Evolutionary conservation across 2,329 filamentous ascomycete species (phyloP).

Genomic region (Cytospora piceae): DNA sequence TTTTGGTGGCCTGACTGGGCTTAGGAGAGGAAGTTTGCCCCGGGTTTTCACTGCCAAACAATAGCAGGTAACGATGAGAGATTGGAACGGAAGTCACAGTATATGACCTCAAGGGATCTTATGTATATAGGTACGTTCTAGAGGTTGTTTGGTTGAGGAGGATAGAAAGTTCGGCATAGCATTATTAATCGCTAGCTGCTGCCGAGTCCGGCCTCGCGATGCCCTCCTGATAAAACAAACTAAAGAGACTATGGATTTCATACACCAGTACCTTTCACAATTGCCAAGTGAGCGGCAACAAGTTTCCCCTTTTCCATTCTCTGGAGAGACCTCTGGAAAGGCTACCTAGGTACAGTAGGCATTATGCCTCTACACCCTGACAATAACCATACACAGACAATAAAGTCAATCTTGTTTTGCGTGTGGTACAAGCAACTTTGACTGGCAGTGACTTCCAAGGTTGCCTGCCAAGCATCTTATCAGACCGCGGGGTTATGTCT

Average conservation of each 20-base stretch:
- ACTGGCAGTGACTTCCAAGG: neutral
- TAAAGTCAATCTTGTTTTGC: too few species aligned
- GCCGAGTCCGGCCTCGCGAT: slow-evolving; percentile 2
- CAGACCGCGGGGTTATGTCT: neutral
- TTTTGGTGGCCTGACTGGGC: neutral
- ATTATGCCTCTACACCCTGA: neutral
- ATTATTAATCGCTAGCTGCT: slow-evolving; percentile 1
- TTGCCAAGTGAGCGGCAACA: too few species aligned
- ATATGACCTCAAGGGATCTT: neutral
- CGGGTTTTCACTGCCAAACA: neutral
- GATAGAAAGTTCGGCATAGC: neutral
- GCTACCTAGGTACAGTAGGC: neutral
- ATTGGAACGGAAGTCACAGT: neutral
- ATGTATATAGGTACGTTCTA: neutral
- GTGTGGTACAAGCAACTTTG: too few species aligned
- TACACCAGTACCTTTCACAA: neutral
- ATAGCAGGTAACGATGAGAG: neutral
- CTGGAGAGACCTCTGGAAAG: neutral
- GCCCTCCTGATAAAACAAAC: neutral
- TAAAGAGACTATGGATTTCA: neutral
- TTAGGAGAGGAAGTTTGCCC: neutral
- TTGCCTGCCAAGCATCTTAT: neutral
- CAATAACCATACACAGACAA: neutral
- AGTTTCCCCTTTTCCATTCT: neutral
- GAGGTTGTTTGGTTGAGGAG: neutral